Conservation (phyloP, 441 rosid genomes). For the Populus hybrid region DNA sequence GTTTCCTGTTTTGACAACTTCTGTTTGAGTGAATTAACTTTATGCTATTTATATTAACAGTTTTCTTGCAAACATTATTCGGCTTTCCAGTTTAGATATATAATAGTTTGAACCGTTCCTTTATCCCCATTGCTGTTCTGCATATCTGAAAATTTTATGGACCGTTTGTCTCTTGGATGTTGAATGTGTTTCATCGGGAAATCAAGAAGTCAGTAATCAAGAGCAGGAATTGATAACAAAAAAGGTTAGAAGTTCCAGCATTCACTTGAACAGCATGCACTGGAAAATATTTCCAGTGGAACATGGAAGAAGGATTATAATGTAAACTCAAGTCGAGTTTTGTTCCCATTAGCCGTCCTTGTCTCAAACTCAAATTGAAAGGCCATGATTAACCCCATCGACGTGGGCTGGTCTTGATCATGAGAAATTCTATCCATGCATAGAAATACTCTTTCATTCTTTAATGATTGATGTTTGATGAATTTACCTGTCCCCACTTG, state of each 20-base stretch:
- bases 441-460: not conserved
- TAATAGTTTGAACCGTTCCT: not conserved
- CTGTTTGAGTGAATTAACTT: not conserved
- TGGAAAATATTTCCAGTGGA: not conserved
- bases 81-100: not conserved
- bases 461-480: not conserved
- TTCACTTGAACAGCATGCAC: too few relatives aligned
- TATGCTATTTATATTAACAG: not conserved
- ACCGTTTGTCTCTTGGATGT: too few relatives aligned
- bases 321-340: not conserved
- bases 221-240: too few relatives aligned
- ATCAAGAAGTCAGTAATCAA: too few relatives aligned
- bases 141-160: not conserved
- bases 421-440: not conserved
- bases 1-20: not conserved
- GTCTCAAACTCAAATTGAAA: not conserved
- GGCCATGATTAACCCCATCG: not conserved
- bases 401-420: not conserved
- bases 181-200: too few relatives aligned
- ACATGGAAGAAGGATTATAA: not conserved
- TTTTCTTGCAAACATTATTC: not conserved
- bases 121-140: not conserved
- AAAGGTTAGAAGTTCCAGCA: too few relatives aligned
- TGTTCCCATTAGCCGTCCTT: not conserved
- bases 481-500: not conserved